Base-by-base conservation (phyloP, 495 filamentous ascomycete genomes). In the Durotheca rogersii region DNA sequence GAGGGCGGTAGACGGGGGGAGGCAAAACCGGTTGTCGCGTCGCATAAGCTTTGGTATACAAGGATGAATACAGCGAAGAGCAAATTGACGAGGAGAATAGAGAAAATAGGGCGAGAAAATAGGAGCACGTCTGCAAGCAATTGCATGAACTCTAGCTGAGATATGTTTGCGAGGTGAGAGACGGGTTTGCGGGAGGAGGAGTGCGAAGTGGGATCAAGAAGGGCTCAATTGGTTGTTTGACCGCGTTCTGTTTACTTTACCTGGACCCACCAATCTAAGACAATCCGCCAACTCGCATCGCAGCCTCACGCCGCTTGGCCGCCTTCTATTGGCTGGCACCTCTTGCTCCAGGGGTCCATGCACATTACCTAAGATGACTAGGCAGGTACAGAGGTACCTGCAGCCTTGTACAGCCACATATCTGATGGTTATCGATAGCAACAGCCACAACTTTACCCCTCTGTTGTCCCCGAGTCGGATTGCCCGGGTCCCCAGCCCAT, bases 191-290 rank as follows among this genome's bases (percentile, higher is more conserved):
- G 37, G 34, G 17, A 35, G 9, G 17, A 15, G 9, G 30, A 52
- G 16, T 32, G 38, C 10, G 29, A 47, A 19, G 44, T 44, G 30
- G 20, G 27, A 32, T 40, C 14, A 42, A 12, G 21, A 5, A 4
- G 20, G 18, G 20, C 45, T 46, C 39, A 42, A 61, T 58, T 58
- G 58, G 53, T 12, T 53, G 16, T 9, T 49, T 20, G 53, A 61
- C 48, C 53, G 53, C 48, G 53, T 56, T 61, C 53, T 61, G 58
- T 61, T 61, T 61, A 61, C 58, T 53, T 60, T 58, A 23, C 11
- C 6, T 9, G 38, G 56, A 27, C 50, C 51, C 48, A 53, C 55
- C 36, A n/a, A n/a, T n/a, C n/a, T n/a, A n/a, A n/a, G n/a, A n/a
- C n/a, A n/a, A n/a, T n/a, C n/a, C n/a, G n/a, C n/a, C n/a, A n/a